phyloP scores from a whole-genome alignment of 164 flowering plant species.

The Malania oleifera region DNA sequence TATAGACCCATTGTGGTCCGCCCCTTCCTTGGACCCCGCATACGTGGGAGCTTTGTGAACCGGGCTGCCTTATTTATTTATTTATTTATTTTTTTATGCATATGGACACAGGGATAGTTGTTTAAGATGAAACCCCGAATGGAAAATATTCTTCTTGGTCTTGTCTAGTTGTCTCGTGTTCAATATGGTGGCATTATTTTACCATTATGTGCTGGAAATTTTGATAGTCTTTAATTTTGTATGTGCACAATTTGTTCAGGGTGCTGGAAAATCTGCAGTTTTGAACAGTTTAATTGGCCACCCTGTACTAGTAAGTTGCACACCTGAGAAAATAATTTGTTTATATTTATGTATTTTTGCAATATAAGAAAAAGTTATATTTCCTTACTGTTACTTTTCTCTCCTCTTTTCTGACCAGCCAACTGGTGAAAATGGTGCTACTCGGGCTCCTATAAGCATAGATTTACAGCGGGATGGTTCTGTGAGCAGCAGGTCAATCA shows the following conservation, averaged over 20 bases:
- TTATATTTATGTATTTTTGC: neutral
- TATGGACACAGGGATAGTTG: too few relatives aligned
- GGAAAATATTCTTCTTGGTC: too few relatives aligned
- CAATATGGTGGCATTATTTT: neutral
- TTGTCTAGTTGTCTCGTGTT: too few relatives aligned
- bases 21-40: too few relatives aligned
- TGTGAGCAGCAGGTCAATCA: slow-evolving; percentile 68
- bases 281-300: slow-evolving; percentile 95
- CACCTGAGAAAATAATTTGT: neutral
- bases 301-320: slow-evolving; percentile 77
- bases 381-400: too few relatives aligned
- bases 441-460: slow-evolving; percentile 88
- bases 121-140: too few relatives aligned
- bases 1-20: too few relatives aligned
- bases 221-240: neutral
- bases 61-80: neutral
- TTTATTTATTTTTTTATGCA: neutral
- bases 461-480: slow-evolving; percentile 70
- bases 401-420: slow-evolving; percentile 44
- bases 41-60: too few relatives aligned
- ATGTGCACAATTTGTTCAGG: slow-evolving; percentile 35
- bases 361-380: too few relatives aligned
- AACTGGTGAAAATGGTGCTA: slow-evolving; percentile 99
- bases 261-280: slow-evolving; percentile 96
- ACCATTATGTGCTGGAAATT: neutral